Conservation (phyloP, 2,329 filamentous ascomycete species). For the Cyphellophora attinorum region DNA sequence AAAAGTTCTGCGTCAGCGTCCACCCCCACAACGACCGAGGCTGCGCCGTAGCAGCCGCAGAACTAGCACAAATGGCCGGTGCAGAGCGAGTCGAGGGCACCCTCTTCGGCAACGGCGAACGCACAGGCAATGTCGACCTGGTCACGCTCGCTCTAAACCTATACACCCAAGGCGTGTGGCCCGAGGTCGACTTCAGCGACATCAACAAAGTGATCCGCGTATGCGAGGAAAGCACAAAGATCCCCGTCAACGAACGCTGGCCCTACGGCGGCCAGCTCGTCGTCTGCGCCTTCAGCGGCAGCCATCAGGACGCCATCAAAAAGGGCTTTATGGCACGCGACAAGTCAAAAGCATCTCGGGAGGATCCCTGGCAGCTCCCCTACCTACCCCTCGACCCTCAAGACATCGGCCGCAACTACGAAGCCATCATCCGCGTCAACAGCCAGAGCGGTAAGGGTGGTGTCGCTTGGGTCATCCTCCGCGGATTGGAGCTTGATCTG, state of each 20-base stretch:
- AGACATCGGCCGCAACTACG: constrained; percentile 94
- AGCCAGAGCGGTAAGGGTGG: constrained; percentile 93
- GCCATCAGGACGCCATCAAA: constrained; percentile 93
- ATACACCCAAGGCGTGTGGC: constrained; percentile 84
- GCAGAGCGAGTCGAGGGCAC: constrained; percentile 91
- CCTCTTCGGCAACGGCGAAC: constrained; percentile 87
- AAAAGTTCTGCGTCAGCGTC: constrained; percentile 80
- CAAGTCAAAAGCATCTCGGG: constrained; percentile 45
- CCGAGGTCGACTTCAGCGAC: constrained; percentile 84
- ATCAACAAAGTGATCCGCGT: constrained; percentile 76
- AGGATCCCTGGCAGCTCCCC: constrained; percentile 72
- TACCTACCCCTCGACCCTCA: constrained; percentile 88
- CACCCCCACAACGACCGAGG: constrained; percentile 94
- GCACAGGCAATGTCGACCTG: constrained; percentile 90
- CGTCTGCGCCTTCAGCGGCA: constrained; percentile 85
- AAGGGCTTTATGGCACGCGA: constrained; percentile 67
- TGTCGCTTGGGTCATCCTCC: constrained; percentile 85
- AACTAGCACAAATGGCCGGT: constrained; percentile 92
- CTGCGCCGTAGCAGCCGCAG: constrained; percentile 78
- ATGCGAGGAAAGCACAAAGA: constrained; percentile 90
- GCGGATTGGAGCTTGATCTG: constrained; percentile 80
- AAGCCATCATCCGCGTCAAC: constrained; percentile 96
- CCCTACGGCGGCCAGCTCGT: constrained; percentile 88
- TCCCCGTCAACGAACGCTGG: constrained; percentile 78
- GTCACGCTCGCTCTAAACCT: constrained; percentile 88